Conservation (phyloP, 352 stramenopile species). For the Pythium biforme region DNA sequence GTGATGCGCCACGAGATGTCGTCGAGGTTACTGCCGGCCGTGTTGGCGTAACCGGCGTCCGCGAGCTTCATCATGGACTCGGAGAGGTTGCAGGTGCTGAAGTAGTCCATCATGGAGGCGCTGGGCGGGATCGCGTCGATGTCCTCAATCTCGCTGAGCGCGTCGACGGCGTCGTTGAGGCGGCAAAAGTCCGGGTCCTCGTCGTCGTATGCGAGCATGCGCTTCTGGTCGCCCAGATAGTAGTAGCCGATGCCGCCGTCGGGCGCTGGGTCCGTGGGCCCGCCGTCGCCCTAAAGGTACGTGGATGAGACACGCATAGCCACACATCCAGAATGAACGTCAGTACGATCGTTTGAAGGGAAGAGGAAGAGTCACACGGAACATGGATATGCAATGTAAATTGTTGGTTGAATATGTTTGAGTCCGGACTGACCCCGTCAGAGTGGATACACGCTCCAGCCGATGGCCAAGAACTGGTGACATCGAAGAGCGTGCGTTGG, state of each 20-base stretch:
- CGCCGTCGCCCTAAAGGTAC: slow-evolving; percentile 62
- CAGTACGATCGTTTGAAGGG: too few species aligned
- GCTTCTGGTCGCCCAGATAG: slow-evolving; percentile 84
- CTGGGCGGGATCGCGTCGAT: slow-evolving; percentile 55
- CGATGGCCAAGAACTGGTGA: slow-evolving; percentile 83
- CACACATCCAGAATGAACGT: too few species aligned
- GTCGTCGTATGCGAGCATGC: slow-evolving; percentile 73
- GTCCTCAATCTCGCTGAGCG: slow-evolving; percentile 64
- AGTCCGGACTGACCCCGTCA: slow-evolving; percentile 84
- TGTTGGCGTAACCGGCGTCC: slow-evolving; percentile 80
- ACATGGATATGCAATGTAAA: neutral
- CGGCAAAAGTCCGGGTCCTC: slow-evolving; percentile 67
- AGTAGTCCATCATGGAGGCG: slow-evolving; percentile 82
- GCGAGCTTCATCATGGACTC: slow-evolving; percentile 82
- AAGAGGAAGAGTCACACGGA: too few species aligned
- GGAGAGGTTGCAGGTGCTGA: slow-evolving; percentile 51
- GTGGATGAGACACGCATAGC: too few species aligned
- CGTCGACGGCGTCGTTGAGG: slow-evolving; percentile 63
- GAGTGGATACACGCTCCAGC: slow-evolving; percentile 60
- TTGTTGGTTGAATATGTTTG: slow-evolving; percentile 50
- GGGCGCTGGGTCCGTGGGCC: slow-evolving; percentile 62
- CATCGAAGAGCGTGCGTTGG: slow-evolving; percentile 48
- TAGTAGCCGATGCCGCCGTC: slow-evolving; percentile 85
- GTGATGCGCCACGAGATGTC: slow-evolving; percentile 81
- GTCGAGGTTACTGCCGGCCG: slow-evolving; percentile 55